Conservation (phyloP, 306 rosid species). For the Hippophae gyantsensis region DNA sequence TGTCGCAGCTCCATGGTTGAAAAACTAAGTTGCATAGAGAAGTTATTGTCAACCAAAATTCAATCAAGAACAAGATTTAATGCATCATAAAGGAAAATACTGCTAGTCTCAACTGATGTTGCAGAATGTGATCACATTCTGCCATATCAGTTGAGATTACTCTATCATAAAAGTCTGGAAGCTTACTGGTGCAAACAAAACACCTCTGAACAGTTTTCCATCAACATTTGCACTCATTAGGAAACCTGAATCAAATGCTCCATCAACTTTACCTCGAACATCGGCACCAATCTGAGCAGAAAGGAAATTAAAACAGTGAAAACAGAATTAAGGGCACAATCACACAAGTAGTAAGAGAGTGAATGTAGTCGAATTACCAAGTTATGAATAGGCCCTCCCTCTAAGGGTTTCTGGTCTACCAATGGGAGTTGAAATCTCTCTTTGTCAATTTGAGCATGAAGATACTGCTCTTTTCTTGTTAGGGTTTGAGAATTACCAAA, state of each 20-base stretch:
- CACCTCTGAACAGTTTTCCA: constrained; percentile 69
- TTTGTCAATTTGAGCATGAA: constrained; percentile 24
- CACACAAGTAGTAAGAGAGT: not conserved
- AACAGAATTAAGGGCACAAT: not conserved
- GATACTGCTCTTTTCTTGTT: constrained; percentile 29
- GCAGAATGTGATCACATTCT: no score
- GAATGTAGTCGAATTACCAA: constrained; percentile 23
- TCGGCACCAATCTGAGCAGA: constrained; percentile 70
- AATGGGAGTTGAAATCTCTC: constrained; percentile 22
- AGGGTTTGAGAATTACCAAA: constrained; percentile 33
- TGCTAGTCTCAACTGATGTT: no score
- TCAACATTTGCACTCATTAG: constrained; percentile 75
- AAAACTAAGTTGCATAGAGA: constrained; percentile 2
- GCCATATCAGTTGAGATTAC: not conserved
- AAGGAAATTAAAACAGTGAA: constrained; percentile 6
- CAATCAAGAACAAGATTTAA: no score
- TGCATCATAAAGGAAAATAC: no score
- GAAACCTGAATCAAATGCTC: constrained; percentile 76
- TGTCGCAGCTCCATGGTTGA: constrained; percentile 46
- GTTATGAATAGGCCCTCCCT: constrained; percentile 30
- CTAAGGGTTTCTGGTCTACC: constrained; percentile 17
- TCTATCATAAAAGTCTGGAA: not conserved
- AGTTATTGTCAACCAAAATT: not conserved
- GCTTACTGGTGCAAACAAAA: constrained; percentile 81
- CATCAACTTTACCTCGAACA: constrained; percentile 79